Evolutionary conservation across 306 rosid genomes (phyloP), one percentile per base, ranked within the genome.

Genomic region (Casuarina glauca): DNA sequence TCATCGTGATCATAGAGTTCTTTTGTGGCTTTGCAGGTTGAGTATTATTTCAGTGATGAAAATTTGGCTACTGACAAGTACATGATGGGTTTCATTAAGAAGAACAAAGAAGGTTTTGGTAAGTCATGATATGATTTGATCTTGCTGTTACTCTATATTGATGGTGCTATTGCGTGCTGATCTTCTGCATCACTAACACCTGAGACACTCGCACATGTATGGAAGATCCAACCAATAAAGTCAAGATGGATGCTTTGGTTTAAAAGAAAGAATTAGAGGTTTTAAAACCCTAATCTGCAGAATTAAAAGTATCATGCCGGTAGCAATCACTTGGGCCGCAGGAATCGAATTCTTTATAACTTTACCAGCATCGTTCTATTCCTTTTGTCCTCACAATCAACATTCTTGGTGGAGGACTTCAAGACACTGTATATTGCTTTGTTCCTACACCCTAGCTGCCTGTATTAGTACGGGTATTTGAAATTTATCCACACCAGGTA

Each of bases 21-120:
- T 49, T 64, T 5, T 76, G 64, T 82, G 75, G 71, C 13, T 60
- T 85, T 89, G 82, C 88, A 96, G 99, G 98, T 91, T 61, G 99
- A 93, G 84, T 96, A 90, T 80, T 96, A 96, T 83, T 91, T 93
- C 57, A 90, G 99, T 64, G 96, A 96, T 84, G 99, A 85, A 84
- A 96, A 91, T 76, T 83, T 96, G 78, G 84, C 89, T 7, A 80
- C 26, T 26, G 98, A 96, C 85, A 96, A 82, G 76, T 69, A 91
- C 77, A 79, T 96, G 84, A 38, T 78, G 87, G 81, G 84, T 75
- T 78, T 90, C 58, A 72, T 90, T 63, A 96, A 80, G 78, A 91
- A 90, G 96, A 93, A 90, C 87, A 96, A 91, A 84, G 92, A 95
- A 76, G 98, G 99, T 74, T 96, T 80, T 76, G 98, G 99, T 96